Evolutionary conservation across 2,329 filamentous ascomycete species (phyloP).

Genomic region (Cladophialophora exuberans): DNA sequence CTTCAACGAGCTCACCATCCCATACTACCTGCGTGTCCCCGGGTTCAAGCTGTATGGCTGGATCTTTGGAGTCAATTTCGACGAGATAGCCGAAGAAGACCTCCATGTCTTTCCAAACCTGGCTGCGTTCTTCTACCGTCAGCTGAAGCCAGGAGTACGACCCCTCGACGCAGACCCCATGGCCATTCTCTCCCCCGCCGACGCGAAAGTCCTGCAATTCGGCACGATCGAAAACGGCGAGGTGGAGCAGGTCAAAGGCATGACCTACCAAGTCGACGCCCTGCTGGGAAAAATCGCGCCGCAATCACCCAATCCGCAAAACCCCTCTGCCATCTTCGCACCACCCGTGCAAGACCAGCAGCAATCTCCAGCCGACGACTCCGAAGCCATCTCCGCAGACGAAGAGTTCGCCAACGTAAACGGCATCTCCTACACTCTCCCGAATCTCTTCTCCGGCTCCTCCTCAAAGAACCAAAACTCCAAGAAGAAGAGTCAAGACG

Average conservation of each 20-base stretch:
- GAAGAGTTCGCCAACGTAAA: constrained; percentile 95
- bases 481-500: constrained; percentile 57
- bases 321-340: constrained; percentile 40
- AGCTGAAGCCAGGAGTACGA: constrained; percentile 82
- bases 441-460: constrained; percentile 82
- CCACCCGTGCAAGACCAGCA: constrained; percentile 41
- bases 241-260: constrained; percentile 97
- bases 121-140: constrained; percentile 95
- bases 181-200: constrained; percentile 82
- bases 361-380: constrained; percentile 36
- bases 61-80: constrained; percentile 87
- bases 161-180: constrained; percentile 81
- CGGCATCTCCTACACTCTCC: constrained; percentile 92
- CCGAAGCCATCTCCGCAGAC: constrained; percentile 66
- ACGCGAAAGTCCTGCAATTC: constrained; percentile 89
- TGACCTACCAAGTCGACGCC: constrained; percentile 95
- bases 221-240: constrained; percentile 90
- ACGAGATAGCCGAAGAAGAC: constrained; percentile 85
- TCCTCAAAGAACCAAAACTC: constrained; percentile 61
- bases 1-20: constrained; percentile 88
- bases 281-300: constrained; percentile 67
- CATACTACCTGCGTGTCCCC: constrained; percentile 83
- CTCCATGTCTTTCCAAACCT: constrained; percentile 90
- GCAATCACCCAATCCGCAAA: constrained; percentile 50
- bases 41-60: constrained; percentile 91